Percentiles rank a stretch among this genome's conserved stretches.
phyloP scores from a whole-genome alignment of 306 rosid species.

The Calophaca sinica region DNA sequence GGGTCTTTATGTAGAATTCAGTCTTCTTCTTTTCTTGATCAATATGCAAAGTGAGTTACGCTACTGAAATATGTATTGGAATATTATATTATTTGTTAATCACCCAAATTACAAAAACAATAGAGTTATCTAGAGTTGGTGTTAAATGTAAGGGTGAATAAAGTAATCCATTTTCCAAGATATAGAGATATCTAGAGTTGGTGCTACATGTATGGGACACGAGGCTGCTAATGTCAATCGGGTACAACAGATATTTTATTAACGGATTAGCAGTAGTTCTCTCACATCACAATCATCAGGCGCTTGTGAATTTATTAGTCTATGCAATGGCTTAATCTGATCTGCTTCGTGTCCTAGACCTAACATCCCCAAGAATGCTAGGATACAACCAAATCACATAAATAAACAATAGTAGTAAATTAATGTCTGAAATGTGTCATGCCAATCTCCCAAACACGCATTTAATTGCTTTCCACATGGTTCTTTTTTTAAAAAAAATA shows the following conservation, averaged over 20 bases:
- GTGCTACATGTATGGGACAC: no score
- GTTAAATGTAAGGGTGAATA: no score
- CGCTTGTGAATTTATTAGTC: not conserved
- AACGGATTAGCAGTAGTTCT: not conserved
- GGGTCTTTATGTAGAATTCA: not conserved
- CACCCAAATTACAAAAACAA: no score
- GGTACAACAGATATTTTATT: not conserved
- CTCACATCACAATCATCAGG: conserved; percentile 27
- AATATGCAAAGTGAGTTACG: no score
- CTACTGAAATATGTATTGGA: no score
- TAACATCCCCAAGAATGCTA: conserved; percentile 17
- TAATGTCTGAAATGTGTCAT: conserved; percentile 28
- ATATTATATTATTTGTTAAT: no score
- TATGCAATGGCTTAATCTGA: conserved; percentile 41
- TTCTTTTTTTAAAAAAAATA: not conserved
- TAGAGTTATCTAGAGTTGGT: no score
- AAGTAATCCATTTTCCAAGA: no score
- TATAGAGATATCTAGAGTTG: no score
- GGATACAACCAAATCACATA: conserved; percentile 6
- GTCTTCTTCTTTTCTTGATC: no score
- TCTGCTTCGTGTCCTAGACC: conserved; percentile 51
- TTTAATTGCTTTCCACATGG: conserved; percentile 43
- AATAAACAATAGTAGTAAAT: not conserved
- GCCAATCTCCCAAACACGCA: conserved; percentile 31
- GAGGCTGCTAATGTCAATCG: not conserved